These are phyloP conservation scores for Aspergillus novofumigatus DNA, from an alignment of 2,329 filamentous ascomycete genomes.

Conservation along the genomic window DNA sequence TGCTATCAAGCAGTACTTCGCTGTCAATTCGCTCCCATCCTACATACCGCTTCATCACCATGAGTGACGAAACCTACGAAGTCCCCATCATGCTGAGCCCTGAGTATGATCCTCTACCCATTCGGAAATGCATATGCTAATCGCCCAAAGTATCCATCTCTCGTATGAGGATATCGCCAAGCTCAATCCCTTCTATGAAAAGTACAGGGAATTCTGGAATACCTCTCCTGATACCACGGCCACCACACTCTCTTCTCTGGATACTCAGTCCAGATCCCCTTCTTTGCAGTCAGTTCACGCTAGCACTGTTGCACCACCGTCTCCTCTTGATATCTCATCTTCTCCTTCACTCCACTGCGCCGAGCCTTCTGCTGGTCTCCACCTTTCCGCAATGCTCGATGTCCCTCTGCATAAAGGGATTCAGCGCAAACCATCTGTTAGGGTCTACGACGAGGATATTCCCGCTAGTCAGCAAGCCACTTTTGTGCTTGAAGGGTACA, in stretches of 20 bases:
- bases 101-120: conserved; percentile 17
- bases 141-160: conserved; percentile 13
- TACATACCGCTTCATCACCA: conserved; percentile 3
- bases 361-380: neutral
- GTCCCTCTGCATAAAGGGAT: conserved; percentile 9
- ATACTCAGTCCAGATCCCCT: conserved; percentile 13
- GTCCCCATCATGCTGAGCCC: conserved; percentile 26
- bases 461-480: conserved; percentile 12
- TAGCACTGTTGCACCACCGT: conserved; percentile 5
- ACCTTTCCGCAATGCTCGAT: conserved; percentile 3
- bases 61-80: conserved; percentile 16
- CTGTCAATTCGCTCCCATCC: conserved; percentile 6
- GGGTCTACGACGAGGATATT: conserved; percentile 5
- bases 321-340: conserved; percentile 7
- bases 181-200: conserved; percentile 25
- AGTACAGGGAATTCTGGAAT: conserved; percentile 19
- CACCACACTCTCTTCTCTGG: conserved; percentile 7
- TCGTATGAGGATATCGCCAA: conserved; percentile 24
- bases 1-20: neutral
- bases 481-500: conserved; percentile 5
- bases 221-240: conserved; percentile 7
- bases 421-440: conserved; percentile 7
- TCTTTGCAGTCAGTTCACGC: conserved; percentile 14
- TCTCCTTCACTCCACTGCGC: conserved; percentile 6
- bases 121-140: conserved; percentile 6